Base-by-base conservation (phyloP, 176 grass and related monocot genomes). In the Oryza officinalis region DNA sequence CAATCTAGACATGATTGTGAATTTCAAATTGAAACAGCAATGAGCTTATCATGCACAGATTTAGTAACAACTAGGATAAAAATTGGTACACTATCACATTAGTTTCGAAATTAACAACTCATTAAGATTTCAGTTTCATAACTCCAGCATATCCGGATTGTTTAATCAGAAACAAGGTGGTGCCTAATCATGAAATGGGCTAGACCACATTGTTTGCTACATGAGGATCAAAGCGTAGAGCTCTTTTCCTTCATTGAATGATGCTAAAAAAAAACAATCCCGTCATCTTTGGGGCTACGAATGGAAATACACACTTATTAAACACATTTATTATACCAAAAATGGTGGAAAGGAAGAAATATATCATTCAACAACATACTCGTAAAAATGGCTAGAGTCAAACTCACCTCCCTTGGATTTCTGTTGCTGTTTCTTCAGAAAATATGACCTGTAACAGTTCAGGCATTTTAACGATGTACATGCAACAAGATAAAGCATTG, bases 371-470 rank as follows among this genome's bases (percentile, higher is more conserved):
- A 50, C 4, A 28, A 27, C 18, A 57, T 67, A 14, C 1, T 27
- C 65, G 59, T 26, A 78, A 7, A 38, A 83, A 79, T 65, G 14
- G 17, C 9, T 66, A 26, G 38, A 30, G 47, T 82, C 89, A 78
- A 78, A 86, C 88, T 87, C 22, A 97, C 95, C 90, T 95, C 89
- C 95, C 91, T 70, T 80, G 81, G 79, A 87, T 84, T 85, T 98
- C 96, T 79, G 85, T 75, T 69, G 92, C 80, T 80, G 88, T 93
- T 91, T 98, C 96, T 93, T 98, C 91, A 23, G 93, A 93, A 67
- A 98, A 93, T 79, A 98, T 78, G 26, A 98, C 92, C 95, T 98
- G 85, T 76, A 81, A 80, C 10, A 79, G 13, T 81, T 78, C 59
- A 78, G 17, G 49, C 10, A 82, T 11, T 52, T 87, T 57, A 69